Conservation (phyloP, 495 filamentous ascomycete species). For the Lindgomyces ingoldianus region DNA sequence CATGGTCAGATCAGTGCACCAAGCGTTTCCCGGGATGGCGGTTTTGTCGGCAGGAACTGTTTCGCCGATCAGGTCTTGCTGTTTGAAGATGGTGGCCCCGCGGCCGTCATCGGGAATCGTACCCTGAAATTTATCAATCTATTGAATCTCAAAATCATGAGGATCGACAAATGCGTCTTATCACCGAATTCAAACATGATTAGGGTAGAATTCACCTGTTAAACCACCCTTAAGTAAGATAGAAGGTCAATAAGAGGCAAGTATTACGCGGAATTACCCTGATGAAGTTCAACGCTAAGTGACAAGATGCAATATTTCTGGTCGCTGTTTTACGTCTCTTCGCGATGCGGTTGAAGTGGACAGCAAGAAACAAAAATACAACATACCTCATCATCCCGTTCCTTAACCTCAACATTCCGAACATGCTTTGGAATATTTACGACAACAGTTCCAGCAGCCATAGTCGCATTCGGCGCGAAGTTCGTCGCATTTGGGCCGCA, state of each 20-base stretch:
- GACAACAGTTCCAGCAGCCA: neutral
- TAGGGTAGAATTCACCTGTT: too few species aligned
- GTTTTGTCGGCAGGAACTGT: neutral
- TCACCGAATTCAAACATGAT: too few species aligned
- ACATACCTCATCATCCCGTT: neutral
- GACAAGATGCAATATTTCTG: too few species aligned
- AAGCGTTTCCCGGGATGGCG: neutral
- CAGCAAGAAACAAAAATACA: too few species aligned
- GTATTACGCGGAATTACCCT: too few species aligned
- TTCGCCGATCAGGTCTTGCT: neutral
- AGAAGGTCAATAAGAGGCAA: too few species aligned
- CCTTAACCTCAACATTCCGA: neutral
- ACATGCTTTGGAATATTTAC: neutral
- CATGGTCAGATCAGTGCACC: neutral
- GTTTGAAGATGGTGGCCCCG: neutral
- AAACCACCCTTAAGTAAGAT: too few species aligned
- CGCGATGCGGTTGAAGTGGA: too few species aligned
- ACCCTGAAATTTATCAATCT: neutral
- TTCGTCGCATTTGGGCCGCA: neutral
- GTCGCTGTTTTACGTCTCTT: too few species aligned
- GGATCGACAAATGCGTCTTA: too few species aligned
- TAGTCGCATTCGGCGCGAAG: neutral
- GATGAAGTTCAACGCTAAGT: too few species aligned
- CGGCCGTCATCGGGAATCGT: neutral
- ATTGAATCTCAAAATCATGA: too few species aligned